A percentile compares a stretch with the other conserved stretches of the same genome.
These are phyloP conservation scores for Picocystis sp. DNA, from an alignment of 163 green algal species.

Conservation along the genomic window DNA sequence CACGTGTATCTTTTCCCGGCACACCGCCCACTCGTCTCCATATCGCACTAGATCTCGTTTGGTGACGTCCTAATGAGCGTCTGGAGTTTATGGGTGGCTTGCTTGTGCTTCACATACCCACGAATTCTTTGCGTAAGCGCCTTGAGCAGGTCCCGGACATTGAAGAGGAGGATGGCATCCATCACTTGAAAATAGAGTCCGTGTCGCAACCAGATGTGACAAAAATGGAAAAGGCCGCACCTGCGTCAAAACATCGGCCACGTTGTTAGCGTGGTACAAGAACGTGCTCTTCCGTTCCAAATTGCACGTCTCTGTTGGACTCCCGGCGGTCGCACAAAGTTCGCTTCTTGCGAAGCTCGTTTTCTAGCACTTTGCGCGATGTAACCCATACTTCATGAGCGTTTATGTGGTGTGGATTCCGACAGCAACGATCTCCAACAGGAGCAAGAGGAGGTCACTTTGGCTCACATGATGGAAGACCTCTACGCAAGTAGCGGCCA, in stretches of 20 bases:
- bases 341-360: not conserved
- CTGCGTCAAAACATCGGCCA: constrained; percentile 18
- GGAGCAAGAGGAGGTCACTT: not conserved
- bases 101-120: constrained; percentile 19
- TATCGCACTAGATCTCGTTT: constrained; percentile 15
- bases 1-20: constrained; percentile 22
- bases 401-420: constrained; percentile 14
- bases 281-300: constrained; percentile 22
- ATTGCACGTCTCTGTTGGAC: not conserved
- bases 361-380: constrained; percentile 14
- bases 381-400: constrained; percentile 14
- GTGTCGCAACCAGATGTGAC: constrained; percentile 34
- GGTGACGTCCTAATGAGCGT: constrained; percentile 22
- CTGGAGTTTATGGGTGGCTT: constrained; percentile 25
- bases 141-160: constrained; percentile 27
- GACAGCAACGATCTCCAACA: not conserved
- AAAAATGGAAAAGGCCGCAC: constrained; percentile 27
- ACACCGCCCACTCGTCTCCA: constrained; percentile 38
- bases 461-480: constrained; percentile 10
- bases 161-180: constrained; percentile 37
- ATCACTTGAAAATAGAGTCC: constrained; percentile 19
- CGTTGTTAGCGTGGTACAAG: constrained; percentile 31
- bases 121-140: constrained; percentile 13
- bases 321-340: not conserved
- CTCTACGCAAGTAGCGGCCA: constrained; percentile 13